Conservation (phyloP, 805 yeast genomes). For the Cyberlindnera euphorbiiphila region DNA sequence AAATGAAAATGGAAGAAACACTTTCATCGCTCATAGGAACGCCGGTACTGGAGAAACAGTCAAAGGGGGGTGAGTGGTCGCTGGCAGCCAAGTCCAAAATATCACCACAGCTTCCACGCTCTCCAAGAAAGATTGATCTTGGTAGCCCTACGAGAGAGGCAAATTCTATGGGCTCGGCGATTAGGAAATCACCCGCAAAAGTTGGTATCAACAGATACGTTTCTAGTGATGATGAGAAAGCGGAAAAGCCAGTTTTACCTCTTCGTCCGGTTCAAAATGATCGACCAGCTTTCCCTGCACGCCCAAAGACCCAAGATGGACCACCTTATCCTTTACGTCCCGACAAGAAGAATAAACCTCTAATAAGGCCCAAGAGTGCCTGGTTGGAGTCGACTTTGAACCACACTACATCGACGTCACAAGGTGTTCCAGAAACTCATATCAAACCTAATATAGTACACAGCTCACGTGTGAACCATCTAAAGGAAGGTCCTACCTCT, state of each 20-base stretch:
- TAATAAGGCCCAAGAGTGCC: conserved; percentile 13
- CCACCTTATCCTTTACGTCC: no score
- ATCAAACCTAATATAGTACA: no score
- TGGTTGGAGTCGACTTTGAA: conserved; percentile 11
- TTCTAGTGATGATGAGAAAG: background rate
- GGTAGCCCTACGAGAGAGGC: background rate
- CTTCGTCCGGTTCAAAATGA: no score
- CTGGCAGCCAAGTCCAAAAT: conserved; percentile 12
- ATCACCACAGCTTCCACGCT: conserved; percentile 9
- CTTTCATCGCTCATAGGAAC: conserved; percentile 16
- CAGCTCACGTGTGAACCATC: no score
- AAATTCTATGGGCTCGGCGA: conserved; percentile 7
- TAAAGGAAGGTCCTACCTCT: no score
- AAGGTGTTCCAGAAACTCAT: conserved; percentile 6
- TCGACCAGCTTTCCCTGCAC: no score
- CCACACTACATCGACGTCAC: conserved; percentile 5
- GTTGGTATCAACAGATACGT: conserved; percentile 8
- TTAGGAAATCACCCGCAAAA: conserved; percentile 23
- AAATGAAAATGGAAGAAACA: conserved; percentile 19
- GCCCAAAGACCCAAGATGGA: no score
- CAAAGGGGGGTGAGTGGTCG: conserved; percentile 7
- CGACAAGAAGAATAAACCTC: conserved; percentile 5
- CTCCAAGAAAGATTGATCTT: conserved; percentile 13
- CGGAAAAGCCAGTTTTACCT: conserved; percentile 4
- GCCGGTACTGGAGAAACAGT: background rate